Evolutionary conservation across 2,329 filamentous ascomycete genomes (phyloP), one percentile per base, ranked within the genome.

Genomic region (Scleromitrula shiraiana): DNA sequence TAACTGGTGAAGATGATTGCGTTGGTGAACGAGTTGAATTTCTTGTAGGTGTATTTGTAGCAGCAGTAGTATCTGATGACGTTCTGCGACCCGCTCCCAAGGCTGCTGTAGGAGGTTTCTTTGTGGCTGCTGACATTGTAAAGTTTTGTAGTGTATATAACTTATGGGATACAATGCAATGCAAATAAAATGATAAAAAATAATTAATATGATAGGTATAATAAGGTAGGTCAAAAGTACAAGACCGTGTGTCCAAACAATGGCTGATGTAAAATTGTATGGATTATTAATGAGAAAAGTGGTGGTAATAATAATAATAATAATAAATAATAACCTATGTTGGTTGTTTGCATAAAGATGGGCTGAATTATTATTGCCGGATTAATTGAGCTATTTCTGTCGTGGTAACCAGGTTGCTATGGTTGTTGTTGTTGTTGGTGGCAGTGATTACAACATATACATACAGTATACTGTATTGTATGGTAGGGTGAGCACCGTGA

Each of bases 41-140:
- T 53, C 60, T 27, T 12, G 39, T 12, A n/a, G 39, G 30, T 15
- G 19, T 24, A 32, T 12, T 53, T 44, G 57, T 54, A n/a, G n/a
- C n/a, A n/a, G n/a, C n/a, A n/a, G n/a, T n/a, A 38, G 56, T 52
- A 54, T 63, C 62, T 50, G 57, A 57, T 30, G 62, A 61, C 9
- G 58, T 41, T 50, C 55, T 56, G 29, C 61, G 59, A 27, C 57
- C 59, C 30, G 50, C 20, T 23, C 45, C 26, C 27, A 41, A n/a
- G 14, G 53, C 43, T 41, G 55, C 50, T 10, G 51, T 52, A 22
- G 60, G 57, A 50, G 68, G 63, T 57, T 70, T 71, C 58, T 68
- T 70, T 53, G 67, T 64, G 40, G 62, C 63, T 54, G 68, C 62
- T 60, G 69, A 71, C 68, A 71, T 70, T 20, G 37, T 55, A 49